These are phyloP conservation scores for Ampelomyces quisqualis DNA, from an alignment of 2,329 filamentous ascomycete species.

Conservation along the genomic window DNA sequence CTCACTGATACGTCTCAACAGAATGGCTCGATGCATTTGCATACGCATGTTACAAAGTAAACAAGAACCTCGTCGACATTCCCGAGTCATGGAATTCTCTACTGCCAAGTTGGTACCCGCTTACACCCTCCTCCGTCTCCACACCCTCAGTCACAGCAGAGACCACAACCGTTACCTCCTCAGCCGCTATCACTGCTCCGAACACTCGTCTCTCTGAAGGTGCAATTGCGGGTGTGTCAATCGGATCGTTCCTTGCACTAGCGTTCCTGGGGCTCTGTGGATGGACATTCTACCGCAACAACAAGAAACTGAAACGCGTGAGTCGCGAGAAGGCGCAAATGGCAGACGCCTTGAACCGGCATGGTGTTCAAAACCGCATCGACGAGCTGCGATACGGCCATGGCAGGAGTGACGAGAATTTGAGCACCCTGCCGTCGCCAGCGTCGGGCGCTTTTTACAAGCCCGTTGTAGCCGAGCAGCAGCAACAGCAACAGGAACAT, in stretches of 20 bases:
- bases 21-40: slow-evolving; percentile 15
- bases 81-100: slow-evolving; percentile 15
- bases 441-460: neutral
- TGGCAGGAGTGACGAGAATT: neutral
- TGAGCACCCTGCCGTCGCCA: neutral
- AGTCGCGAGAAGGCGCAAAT: slow-evolving; percentile 9
- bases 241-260: slow-evolving; percentile 1
- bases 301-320: slow-evolving; percentile 8
- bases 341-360: slow-evolving; percentile 6
- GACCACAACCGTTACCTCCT: neutral
- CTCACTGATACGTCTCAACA: slow-evolving; percentile 1
- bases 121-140: neutral
- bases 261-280: slow-evolving; percentile 1
- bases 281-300: slow-evolving; percentile 8
- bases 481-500: too few relatives aligned
- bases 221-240: neutral
- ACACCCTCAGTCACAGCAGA: neutral
- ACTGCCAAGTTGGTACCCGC: slow-evolving; percentile 6
- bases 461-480: too few relatives aligned
- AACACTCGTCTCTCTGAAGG: neutral
- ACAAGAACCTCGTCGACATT: slow-evolving; percentile 9
- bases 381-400: slow-evolving; percentile 3
- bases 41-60: slow-evolving; percentile 8
- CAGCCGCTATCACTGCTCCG: too few relatives aligned
- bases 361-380: slow-evolving; percentile 11